A percentile compares a stretch with the other conserved stretches of the same genome.
Conservation (phyloP, 805 yeast genomes). For the Zygosaccharomyces siamensis region DNA sequence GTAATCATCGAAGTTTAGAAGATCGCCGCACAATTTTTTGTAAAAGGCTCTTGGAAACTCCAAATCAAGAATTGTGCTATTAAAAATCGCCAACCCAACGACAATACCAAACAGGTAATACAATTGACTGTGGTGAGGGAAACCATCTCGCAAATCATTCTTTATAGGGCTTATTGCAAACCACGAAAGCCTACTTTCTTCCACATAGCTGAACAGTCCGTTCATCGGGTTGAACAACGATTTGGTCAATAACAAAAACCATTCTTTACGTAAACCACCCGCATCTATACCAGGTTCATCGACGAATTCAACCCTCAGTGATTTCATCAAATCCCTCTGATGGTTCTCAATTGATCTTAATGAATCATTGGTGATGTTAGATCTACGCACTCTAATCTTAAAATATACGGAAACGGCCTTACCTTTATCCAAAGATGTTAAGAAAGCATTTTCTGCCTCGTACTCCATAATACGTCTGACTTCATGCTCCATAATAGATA, state of each 20-base stretch:
- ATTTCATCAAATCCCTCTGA: constrained; percentile 60
- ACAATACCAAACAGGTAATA: constrained; percentile 81
- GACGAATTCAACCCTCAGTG: constrained; percentile 70
- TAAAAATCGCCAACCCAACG: constrained; percentile 85
- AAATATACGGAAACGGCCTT: constrained; percentile 63
- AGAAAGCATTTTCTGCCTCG: constrained; percentile 85
- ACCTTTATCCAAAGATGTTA: constrained; percentile 62
- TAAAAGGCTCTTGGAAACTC: constrained; percentile 72
- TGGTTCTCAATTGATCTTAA: constrained; percentile 54
- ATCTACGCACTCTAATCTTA: constrained; percentile 63
- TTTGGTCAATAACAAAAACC: constrained; percentile 75
- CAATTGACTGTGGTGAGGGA: constrained; percentile 41
- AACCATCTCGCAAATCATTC: constrained; percentile 25
- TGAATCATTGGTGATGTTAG: constrained; percentile 67
- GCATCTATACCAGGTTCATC: constrained; percentile 94
- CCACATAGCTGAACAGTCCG: constrained; percentile 61
- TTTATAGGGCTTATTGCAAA: constrained; percentile 48
- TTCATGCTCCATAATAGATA: constrained; percentile 75
- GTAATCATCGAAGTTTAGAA: constrained; percentile 59
- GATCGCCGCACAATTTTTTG: constrained; percentile 60
- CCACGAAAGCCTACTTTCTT: constrained; percentile 73
- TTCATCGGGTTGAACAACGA: constrained; percentile 64
- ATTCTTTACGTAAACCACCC: constrained; percentile 90
- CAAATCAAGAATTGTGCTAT: constrained; percentile 80
- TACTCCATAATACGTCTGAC: constrained; percentile 76